Evolutionary conservation across 1,284 basidiomycete genomes (phyloP), one percentile per base, ranked within the genome.

Genomic region (Cutaneotrichosporon cyanovorans): DNA sequence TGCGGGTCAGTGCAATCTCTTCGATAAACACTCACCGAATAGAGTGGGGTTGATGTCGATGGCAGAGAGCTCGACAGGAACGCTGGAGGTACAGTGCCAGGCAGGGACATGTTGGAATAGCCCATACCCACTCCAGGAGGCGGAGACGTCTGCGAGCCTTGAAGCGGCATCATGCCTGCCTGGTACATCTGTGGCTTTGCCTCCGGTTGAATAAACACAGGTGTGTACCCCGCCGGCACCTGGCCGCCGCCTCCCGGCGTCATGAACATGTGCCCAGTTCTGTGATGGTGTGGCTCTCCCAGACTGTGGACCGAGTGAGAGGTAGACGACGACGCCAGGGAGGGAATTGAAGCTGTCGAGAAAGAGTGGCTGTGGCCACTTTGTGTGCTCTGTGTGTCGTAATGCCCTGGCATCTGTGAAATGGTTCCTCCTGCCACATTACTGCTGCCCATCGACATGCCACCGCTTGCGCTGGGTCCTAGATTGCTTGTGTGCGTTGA

Each of bases 341-440:
- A 56, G 1, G 53, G 46, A 2, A 55, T 45, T 2, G 56, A 58
- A 11, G 53, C 50, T 6, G 42, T 50, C 12, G 49, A 48, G 45
- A 53, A 57, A 11, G 55, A 47, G 35, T 53, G 49, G 31, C 45
- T 48, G 31, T 54, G 49, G 2, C 46, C 52, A 38, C 21, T 46
- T 16, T 45, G 37, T 8, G 15, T 30, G 21, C 43, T 39, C 19
- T 36, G 43, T 12, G 33, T 42, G 35, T 40, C 48, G 39, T 39
- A 39, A 33, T 53, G 44, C n/a, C 37, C 36, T 11, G 36, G 37
- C 36, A 16, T 34, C 23, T 40, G 20, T 25, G n/a, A 6, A 15
- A 15, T 8, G n/a, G 32, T 7, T 34, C 14, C 14, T 6, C 32
- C 32, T 28, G 8, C 12, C 25, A 12, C 7, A 28, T 12, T 28